Base-by-base conservation (phyloP, 2,329 filamentous ascomycete genomes). In the Gliomastix tumulicola region DNA sequence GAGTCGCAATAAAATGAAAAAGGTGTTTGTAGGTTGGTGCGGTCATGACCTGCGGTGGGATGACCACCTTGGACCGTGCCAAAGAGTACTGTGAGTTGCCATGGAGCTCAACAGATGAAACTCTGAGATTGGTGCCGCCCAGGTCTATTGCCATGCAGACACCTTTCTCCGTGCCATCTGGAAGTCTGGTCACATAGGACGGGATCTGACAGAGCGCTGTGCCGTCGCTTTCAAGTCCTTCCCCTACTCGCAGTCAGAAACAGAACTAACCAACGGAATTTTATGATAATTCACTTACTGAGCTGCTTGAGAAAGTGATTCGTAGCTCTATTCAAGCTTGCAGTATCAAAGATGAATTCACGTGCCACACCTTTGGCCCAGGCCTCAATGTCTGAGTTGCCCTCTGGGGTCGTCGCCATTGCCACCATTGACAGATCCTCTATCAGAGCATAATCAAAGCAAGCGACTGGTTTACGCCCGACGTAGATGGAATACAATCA, bases 151-250 rank as follows among this genome's bases (percentile, higher is more conserved):
- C 90, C 55, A 98, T 80, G 65, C 96, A 98, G 25, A 96, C 71
- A 33, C 92, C 92, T 88, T 96, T 94, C 66, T 98, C 92, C 5
- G 89, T 96, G 50, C 92, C 92, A 74, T 97, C 92, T 55, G 92
- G 92, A 20, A 97, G 89, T 22, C 79, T 83, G 2, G 92, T 97
- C 47, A 98, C 90, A 62, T 95, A 98, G 30, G 89, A 95, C 7
- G 92, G 92, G 53, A 98, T 97, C 67, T 97, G 92, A 65, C 85
- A 90, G 67, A 98, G 65, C 49, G 82, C 88, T 21, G 86, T 82
- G 43, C 82, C 82, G 49, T 89, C 79, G 51, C 82, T 79, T 41
- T 77, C 66, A 46, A 97, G 67, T 20, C 92, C 92, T 68, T 94
- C 85, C 46, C 84, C 85, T 89, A 48, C n/a, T n/a, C n/a, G n/a